Evolutionary conservation across 1,284 basidiomycete species (phyloP).

Genomic region (Tylopilus orsonianus): DNA sequence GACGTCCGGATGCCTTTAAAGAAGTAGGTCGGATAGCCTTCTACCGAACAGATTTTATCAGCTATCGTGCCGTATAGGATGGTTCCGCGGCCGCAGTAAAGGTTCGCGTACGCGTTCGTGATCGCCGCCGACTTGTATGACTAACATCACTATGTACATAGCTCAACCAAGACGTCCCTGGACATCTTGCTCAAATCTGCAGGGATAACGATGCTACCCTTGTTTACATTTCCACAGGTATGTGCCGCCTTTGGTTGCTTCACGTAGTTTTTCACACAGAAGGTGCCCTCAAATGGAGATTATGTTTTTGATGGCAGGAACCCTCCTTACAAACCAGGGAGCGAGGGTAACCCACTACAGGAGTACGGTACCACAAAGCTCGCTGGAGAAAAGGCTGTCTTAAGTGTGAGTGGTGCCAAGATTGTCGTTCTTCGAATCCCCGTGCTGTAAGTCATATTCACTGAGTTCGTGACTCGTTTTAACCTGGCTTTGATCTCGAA

Average conservation of each 20-base stretch:
- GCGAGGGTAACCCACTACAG: conserved; percentile 72
- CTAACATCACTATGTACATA: conserved; percentile 31
- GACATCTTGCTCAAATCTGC: conserved; percentile 59
- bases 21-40: conserved; percentile 46
- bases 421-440: conserved; percentile 75
- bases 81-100: conserved; percentile 63
- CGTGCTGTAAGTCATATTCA: conserved; percentile 57
- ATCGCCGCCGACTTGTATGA: neutral
- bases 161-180: conserved; percentile 71
- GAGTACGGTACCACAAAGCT: conserved; percentile 77
- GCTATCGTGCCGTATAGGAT: conserved; percentile 33
- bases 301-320: conserved; percentile 87
- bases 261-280: conserved; percentile 13
- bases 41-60: neutral
- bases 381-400: conserved; percentile 69
- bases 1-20: conserved; percentile 80
- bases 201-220: conserved; percentile 56
- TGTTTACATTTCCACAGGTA: conserved; percentile 78
- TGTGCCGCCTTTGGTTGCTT: conserved; percentile 8
- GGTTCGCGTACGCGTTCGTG: conserved; percentile 37
- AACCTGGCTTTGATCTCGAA: conserved; percentile 30
- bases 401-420: conserved; percentile 54
- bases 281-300: conserved; percentile 43
- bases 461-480: neutral
- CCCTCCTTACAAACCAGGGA: conserved; percentile 70